Evolutionary conservation across 2,329 filamentous ascomycete species (phyloP).

Genomic region (Fusarium marasasianum): DNA sequence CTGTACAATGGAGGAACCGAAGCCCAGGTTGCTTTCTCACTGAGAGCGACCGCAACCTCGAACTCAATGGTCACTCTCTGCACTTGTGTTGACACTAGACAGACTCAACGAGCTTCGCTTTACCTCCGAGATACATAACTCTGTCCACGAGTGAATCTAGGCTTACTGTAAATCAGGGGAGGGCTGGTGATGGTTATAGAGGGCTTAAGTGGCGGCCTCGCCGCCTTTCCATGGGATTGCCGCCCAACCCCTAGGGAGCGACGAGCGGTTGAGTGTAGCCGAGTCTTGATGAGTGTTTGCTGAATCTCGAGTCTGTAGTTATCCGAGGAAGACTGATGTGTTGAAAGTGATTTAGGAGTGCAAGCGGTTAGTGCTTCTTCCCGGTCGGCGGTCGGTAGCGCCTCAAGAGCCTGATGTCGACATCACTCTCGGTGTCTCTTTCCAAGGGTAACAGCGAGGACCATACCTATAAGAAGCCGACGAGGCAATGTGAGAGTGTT

Average conservation of each 20-base stretch:
- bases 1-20: background rate
- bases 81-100: background rate
- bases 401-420: background rate
- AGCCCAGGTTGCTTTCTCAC: background rate
- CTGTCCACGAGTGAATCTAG: accelerated
- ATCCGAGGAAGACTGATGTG: accelerated
- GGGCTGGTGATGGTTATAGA: background rate
- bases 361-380: background rate
- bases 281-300: background rate
- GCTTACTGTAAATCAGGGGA: background rate
- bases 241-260: no score
- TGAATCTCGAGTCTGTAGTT: no score
- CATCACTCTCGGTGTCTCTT: background rate
- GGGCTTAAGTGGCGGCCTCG: background rate
- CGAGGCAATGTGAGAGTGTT: background rate
- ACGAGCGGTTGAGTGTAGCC: background rate
- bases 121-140: background rate
- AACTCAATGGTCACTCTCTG: background rate
- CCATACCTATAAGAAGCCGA: no score
- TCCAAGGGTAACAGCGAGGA: background rate
- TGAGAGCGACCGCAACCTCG: background rate
- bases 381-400: background rate
- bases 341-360: no score
- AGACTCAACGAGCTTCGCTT: background rate
- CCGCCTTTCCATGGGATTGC: background rate